Evolutionary conservation across 176 grass and related monocot species (phyloP).

Genomic region (Raddia distichophylla): DNA sequence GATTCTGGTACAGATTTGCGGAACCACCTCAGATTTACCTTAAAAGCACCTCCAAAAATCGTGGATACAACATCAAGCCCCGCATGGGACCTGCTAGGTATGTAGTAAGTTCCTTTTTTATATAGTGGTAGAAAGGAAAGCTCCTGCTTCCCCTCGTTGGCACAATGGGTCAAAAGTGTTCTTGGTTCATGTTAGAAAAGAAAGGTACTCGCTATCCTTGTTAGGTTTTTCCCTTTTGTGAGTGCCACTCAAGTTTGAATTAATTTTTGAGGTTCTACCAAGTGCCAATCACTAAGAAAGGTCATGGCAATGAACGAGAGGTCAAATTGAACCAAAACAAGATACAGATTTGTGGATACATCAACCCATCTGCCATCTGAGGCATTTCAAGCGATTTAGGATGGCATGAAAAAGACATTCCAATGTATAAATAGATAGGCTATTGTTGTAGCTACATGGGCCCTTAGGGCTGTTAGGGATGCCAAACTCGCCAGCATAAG

Average conservation of each 20-base stretch:
- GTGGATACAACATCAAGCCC: slow-evolving; percentile 63
- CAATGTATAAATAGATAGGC: background rate
- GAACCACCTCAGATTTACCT: slow-evolving; percentile 66
- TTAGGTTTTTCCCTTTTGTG: background rate
- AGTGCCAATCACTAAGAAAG: background rate
- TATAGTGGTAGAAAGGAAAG: background rate
- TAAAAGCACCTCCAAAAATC: slow-evolving; percentile 64
- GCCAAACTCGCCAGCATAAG: too few species aligned
- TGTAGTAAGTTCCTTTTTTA: slow-evolving; percentile 6
- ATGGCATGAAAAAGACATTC: slow-evolving; percentile 2
- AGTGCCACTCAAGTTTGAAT: slow-evolving; percentile 16
- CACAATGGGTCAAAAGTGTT: background rate
- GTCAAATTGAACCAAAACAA: slow-evolving; percentile 1
- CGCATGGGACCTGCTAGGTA: slow-evolving; percentile 70
- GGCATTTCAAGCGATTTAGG: background rate
- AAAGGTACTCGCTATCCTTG: background rate
- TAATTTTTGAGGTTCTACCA: slow-evolving; percentile 17
- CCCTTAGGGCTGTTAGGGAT: too few species aligned
- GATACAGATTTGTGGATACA: slow-evolving; percentile 19
- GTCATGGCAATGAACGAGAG: background rate
- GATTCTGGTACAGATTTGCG: slow-evolving; percentile 82
- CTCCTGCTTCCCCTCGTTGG: background rate
- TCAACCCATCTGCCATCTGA: background rate
- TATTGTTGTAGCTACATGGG: background rate
- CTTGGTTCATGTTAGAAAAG: slow-evolving; percentile 8